A percentile compares a stretch with the other conserved stretches of the same genome.
Conservation (phyloP, 2,329 filamentous ascomycete species). For the Lasiodiplodia citricola region DNA sequence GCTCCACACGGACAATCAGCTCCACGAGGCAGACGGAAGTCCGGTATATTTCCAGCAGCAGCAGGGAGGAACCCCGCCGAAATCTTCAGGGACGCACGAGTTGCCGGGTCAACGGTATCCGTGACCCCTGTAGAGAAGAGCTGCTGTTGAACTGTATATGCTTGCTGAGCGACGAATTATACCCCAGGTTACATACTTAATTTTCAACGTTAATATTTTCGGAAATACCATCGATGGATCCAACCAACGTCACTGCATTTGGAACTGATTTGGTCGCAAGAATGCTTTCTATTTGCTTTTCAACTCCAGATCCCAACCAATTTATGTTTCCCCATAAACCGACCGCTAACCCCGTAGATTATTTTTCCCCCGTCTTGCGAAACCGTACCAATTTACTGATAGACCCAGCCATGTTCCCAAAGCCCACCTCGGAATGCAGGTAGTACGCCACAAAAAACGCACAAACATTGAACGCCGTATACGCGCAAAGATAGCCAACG, state of each 20-base stretch:
- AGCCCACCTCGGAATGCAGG: background rate
- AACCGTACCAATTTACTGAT: background rate
- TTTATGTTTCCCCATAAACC: no score
- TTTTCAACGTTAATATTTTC: background rate
- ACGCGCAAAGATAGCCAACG: conserved; percentile 72
- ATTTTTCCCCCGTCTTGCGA: background rate
- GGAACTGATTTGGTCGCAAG: no score
- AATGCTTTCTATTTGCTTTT: background rate
- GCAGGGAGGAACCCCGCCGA: background rate
- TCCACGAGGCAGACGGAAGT: background rate
- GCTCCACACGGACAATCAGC: background rate
- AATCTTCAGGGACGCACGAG: background rate
- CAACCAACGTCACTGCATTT: no score
- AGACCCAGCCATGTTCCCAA: background rate
- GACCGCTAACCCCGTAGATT: background rate
- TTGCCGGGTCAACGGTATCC: background rate
- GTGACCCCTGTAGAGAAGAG: background rate
- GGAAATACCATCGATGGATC: no score
- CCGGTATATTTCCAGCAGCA: background rate
- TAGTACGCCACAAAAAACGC: background rate
- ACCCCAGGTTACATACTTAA: background rate
- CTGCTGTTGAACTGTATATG: background rate
- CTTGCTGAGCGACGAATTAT: background rate
- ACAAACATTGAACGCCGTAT: conserved; percentile 63
- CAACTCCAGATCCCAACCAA: background rate